A percentile compares a stretch with the other conserved stretches of the same genome.
These are phyloP conservation scores for Jasminum sambac DNA, from an alignment of 257 asterid genomes.

Conservation along the genomic window DNA sequence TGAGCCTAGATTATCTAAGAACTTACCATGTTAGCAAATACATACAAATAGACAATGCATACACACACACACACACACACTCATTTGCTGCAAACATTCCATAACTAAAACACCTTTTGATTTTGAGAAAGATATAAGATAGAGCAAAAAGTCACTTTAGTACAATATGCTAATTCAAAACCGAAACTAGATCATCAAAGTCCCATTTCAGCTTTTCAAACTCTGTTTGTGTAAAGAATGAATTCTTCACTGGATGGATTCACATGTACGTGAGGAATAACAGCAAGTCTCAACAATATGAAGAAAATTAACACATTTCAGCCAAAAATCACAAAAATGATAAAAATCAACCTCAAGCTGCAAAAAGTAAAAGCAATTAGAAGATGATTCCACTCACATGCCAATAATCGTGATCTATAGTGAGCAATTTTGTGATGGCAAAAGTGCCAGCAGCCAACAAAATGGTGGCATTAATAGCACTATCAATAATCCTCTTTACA, in stretches of 20 bases:
- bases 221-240: not conserved
- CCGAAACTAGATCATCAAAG: not conserved
- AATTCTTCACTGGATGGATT: not conserved
- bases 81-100: not conserved
- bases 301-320: not conserved
- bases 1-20: not conserved
- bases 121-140: not conserved
- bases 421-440: conserved; percentile 75
- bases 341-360: not conserved
- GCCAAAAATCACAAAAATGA: not conserved
- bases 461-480: conserved; percentile 71
- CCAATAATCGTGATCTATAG: conserved; percentile 80
- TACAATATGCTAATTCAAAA: not conserved
- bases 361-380: not conserved
- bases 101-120: not conserved
- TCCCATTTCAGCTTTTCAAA: not conserved
- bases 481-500: conserved; percentile 49
- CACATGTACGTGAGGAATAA: not conserved
- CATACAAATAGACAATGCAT: too few relatives aligned
- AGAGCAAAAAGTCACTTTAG: not conserved
- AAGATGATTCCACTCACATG: conserved; percentile 51
- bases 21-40: not conserved
- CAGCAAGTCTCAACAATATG: not conserved
- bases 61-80: too few relatives aligned
- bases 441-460: conserved; percentile 79